A percentile compares a stretch with the other conserved stretches of the same genome.
Evolutionary conservation across 202 grass and related monocot species (phyloP).

Genomic region (Schoenoplectus tabernaemontani): DNA sequence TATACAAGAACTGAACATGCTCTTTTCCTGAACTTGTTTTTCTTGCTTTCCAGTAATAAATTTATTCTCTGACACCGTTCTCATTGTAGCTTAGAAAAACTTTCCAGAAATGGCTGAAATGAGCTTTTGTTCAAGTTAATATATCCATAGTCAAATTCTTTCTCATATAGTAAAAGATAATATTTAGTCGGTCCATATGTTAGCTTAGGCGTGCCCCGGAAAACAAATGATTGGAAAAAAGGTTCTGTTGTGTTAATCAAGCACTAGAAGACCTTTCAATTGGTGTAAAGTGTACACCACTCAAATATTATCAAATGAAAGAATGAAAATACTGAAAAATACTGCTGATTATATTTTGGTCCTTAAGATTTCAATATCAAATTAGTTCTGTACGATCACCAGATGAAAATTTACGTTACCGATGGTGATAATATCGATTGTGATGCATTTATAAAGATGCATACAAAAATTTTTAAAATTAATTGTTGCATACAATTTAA

Average conservation of each 20-base stretch:
- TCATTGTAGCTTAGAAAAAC: not conserved
- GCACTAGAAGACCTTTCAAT: no score
- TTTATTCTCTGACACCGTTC: not conserved
- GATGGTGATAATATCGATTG: not conserved
- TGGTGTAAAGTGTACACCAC: no score
- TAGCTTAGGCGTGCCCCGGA: not conserved
- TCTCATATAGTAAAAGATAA: not conserved
- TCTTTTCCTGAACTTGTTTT: constrained; percentile 46
- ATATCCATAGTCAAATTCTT: not conserved
- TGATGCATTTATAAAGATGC: not conserved
- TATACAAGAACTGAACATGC: constrained; percentile 86
- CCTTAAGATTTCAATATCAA: not conserved
- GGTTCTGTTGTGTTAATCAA: no score
- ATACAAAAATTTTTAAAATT: not conserved
- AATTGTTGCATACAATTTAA: no score
- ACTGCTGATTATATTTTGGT: no score
- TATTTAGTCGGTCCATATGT: not conserved
- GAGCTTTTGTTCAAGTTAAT: not conserved
- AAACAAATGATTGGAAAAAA: not conserved
- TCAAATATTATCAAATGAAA: no score
- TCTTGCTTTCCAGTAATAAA: not conserved
- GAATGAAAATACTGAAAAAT: no score
- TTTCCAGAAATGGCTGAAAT: not conserved
- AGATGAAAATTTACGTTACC: not conserved
- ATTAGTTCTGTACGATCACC: not conserved